These are phyloP conservation scores for Ascomycota sp. DNA, from an alignment of 2,329 filamentous ascomycete genomes.

Conservation along the genomic window DNA sequence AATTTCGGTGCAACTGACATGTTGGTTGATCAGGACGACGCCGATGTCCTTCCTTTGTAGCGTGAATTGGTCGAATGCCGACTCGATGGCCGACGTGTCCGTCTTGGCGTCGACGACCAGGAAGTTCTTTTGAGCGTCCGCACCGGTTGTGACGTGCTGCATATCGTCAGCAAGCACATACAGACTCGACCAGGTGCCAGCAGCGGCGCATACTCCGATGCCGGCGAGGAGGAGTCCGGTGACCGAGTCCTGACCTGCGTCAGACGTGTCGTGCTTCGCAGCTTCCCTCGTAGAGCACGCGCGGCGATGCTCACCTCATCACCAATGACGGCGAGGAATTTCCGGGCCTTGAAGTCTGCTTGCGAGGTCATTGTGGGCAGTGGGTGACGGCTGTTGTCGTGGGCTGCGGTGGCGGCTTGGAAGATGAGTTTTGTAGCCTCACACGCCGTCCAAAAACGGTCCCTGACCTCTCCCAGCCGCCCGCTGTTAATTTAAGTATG, in stretches of 20 bases:
- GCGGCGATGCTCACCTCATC: conserved; percentile 49
- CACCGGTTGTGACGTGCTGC: conserved; percentile 76
- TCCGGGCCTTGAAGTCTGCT: conserved; percentile 57
- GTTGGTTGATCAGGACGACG: conserved; percentile 92
- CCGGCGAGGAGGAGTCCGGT: conserved; percentile 89
- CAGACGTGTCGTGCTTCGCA: conserved; percentile 4
- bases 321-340: conserved; percentile 94
- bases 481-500: neutral
- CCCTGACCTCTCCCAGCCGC: neutral
- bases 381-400: too few species aligned
- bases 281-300: neutral
- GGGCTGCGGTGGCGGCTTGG: too few species aligned
- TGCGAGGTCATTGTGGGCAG: conserved; percentile 22
- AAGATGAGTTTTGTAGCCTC: too few species aligned
- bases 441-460: too few species aligned
- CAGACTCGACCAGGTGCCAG: neutral
- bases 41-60: conserved; percentile 87
- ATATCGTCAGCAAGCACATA: neutral
- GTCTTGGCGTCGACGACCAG: conserved; percentile 91
- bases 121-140: conserved; percentile 92
- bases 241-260: conserved; percentile 57
- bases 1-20: conserved; percentile 34
- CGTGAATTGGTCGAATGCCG: conserved; percentile 77
- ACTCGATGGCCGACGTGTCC: conserved; percentile 70
- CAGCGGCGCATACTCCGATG: conserved; percentile 48